Conservation (phyloP, 768 basidiomycete genomes). For the Brasilioporus rufonigricans region DNA sequence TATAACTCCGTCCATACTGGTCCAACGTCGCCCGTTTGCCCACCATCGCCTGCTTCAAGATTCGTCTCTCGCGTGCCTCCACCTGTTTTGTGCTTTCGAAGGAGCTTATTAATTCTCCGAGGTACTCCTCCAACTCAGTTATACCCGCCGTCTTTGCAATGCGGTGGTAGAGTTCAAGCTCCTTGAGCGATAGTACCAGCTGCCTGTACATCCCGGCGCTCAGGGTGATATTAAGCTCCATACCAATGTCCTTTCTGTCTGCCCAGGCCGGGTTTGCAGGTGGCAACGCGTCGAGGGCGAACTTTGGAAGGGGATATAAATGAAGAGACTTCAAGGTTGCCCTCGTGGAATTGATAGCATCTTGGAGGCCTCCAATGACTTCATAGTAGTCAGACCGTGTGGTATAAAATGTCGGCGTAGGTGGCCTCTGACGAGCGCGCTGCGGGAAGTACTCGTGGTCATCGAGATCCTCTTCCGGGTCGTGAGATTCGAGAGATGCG, state of each 20-base stretch:
- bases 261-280: slow-evolving; percentile 69
- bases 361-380: slow-evolving; percentile 62
- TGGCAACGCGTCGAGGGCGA: slow-evolving; percentile 58
- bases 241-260: slow-evolving; percentile 54
- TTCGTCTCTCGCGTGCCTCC: slow-evolving; percentile 38
- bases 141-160: slow-evolving; percentile 22
- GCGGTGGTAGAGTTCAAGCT: slow-evolving; percentile 59
- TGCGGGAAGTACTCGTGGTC: slow-evolving; percentile 5
- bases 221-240: slow-evolving; percentile 56
- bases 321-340: slow-evolving; percentile 58
- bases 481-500: slow-evolving; percentile 20
- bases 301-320: slow-evolving; percentile 77
- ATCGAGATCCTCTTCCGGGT: slow-evolving; percentile 5
- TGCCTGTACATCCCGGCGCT: slow-evolving; percentile 69
- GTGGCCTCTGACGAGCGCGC: slow-evolving; percentile 38
- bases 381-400: slow-evolving; percentile 75
- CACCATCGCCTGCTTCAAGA: slow-evolving; percentile 31
- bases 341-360: slow-evolving; percentile 57
- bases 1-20: slow-evolving; percentile 79
- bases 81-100: slow-evolving; percentile 66
- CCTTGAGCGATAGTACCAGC: slow-evolving; percentile 57
- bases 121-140: slow-evolving; percentile 55
- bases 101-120: slow-evolving; percentile 54
- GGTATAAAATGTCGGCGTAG: slow-evolving; percentile 83
- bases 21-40: slow-evolving; percentile 65